A percentile compares a stretch with the other conserved stretches of the same genome.
phyloP scores from a whole-genome alignment of 495 filamentous ascomycete genomes.

The Bacidia rubella region DNA sequence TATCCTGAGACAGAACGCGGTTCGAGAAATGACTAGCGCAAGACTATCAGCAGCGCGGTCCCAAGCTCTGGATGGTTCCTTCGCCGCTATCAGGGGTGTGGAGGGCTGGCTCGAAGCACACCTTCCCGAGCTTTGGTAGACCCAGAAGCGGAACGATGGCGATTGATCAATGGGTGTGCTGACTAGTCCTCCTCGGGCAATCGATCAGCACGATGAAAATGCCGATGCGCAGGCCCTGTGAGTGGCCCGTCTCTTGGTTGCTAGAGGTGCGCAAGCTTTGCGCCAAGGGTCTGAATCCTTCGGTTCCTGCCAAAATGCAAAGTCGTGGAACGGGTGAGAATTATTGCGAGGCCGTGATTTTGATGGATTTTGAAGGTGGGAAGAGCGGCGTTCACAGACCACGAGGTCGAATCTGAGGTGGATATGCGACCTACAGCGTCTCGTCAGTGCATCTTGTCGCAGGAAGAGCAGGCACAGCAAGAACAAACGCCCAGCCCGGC shows the following conservation, averaged over 20 bases:
- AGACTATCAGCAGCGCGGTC: slow-evolving; percentile 1
- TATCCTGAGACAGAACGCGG: slow-evolving; percentile 1
- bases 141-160: slow-evolving; percentile 10
- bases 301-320: background rate
- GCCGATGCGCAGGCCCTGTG: slow-evolving; percentile 1
- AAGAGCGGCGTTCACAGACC: background rate
- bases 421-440: background rate
- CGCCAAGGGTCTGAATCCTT: background rate
- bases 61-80: background rate
- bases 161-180: slow-evolving; percentile 12
- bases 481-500: background rate
- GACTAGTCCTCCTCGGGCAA: background rate
- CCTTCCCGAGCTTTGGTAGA: slow-evolving; percentile 3
- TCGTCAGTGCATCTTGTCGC: background rate
- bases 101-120: slow-evolving; percentile 6
- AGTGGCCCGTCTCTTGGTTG: slow-evolving; percentile 5
- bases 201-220: background rate
- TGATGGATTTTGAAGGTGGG: background rate
- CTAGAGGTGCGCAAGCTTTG: background rate
- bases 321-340: background rate
- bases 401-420: background rate
- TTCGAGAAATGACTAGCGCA: slow-evolving; percentile 4
- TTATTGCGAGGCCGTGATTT: background rate
- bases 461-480: background rate
- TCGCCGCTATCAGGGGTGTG: slow-evolving; percentile 2